Percentiles rank a stretch among this genome's conserved stretches.
phyloP scores from a whole-genome alignment of 2,329 filamentous ascomycete species.

The Fusarium tricinctum region DNA sequence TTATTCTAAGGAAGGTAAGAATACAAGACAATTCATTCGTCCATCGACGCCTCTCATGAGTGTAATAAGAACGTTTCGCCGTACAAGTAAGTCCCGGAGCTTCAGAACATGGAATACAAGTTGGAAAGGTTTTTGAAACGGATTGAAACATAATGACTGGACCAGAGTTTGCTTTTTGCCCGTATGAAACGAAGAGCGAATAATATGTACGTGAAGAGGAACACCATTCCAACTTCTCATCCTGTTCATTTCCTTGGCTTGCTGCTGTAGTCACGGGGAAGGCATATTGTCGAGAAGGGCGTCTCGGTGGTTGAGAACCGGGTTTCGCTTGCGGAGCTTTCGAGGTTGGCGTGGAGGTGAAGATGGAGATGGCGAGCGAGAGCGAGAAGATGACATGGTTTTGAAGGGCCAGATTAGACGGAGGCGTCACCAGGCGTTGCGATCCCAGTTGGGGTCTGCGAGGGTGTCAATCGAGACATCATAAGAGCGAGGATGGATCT shows the following conservation, averaged over 20 bases:
- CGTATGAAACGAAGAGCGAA: slow-evolving; percentile 8
- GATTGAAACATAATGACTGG: slow-evolving; percentile 19
- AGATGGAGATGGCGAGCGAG: slow-evolving; percentile 33
- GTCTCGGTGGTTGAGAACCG: slow-evolving; percentile 37
- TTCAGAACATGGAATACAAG: slow-evolving; percentile 6
- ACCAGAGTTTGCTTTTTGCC: slow-evolving; percentile 28
- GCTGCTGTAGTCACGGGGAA: slow-evolving; percentile 11
- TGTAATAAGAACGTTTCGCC: slow-evolving; percentile 14
- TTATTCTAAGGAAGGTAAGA: slow-evolving; percentile 20
- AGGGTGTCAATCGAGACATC: slow-evolving; percentile 18
- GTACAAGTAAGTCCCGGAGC: slow-evolving; percentile 1
- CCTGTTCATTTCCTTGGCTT: slow-evolving; percentile 6
- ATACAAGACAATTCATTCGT: slow-evolving; percentile 20
- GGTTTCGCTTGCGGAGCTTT: slow-evolving; percentile 49
- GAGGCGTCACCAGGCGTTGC: slow-evolving; percentile 81
- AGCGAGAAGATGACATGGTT: slow-evolving; percentile 36
- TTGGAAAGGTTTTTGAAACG: slow-evolving; percentile 2
- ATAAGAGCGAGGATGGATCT: slow-evolving; percentile 16
- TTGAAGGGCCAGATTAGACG: slow-evolving; percentile 44
- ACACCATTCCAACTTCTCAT: slow-evolving; percentile 1
- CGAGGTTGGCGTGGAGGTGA: slow-evolving; percentile 37
- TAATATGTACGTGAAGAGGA: slow-evolving; percentile 37
- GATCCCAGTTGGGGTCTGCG: slow-evolving; percentile 88
- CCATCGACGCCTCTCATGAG: slow-evolving; percentile 18
- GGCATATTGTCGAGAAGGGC: slow-evolving; percentile 39